Conservation (phyloP, 805 yeast species). For the Barnettozyma sp. region DNA sequence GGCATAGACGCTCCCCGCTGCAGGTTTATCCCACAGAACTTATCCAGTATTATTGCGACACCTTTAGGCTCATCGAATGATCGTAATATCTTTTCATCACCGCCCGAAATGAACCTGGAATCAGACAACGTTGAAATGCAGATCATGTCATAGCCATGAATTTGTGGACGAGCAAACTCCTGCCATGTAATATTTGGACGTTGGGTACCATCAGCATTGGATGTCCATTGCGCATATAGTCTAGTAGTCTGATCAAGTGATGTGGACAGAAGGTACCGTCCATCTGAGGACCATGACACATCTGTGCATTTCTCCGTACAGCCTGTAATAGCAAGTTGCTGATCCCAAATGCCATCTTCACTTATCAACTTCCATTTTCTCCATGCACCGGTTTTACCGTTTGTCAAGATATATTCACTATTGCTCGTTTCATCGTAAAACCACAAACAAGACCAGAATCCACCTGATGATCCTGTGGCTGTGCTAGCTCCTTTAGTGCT, state of each 20-base stretch:
- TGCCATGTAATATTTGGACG: slow-evolving; percentile 51
- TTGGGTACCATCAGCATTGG: slow-evolving; percentile 25
- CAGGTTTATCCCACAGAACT: slow-evolving; percentile 40
- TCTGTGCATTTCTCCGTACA: slow-evolving; percentile 71
- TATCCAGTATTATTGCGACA: slow-evolving; percentile 54
- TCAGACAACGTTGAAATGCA: slow-evolving; percentile 57
- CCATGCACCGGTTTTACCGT: slow-evolving; percentile 92
- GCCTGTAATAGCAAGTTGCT: slow-evolving; percentile 63
- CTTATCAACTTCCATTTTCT: slow-evolving; percentile 52
- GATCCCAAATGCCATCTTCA: slow-evolving; percentile 35
- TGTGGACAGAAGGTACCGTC: slow-evolving; percentile 64
- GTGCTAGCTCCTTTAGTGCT: slow-evolving; percentile 96
- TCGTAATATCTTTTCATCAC: slow-evolving; percentile 89
- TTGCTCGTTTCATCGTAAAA: slow-evolving; percentile 34
- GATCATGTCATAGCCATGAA: slow-evolving; percentile 96
- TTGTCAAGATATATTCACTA: slow-evolving; percentile 57
- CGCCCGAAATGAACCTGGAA: slow-evolving; percentile 79
- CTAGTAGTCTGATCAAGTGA: slow-evolving; percentile 94
- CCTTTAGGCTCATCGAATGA: slow-evolving; percentile 84
- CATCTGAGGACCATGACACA: slow-evolving; percentile 63
- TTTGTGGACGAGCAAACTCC: slow-evolving; percentile 95
- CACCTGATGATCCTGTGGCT: slow-evolving; percentile 91
- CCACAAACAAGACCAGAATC: slow-evolving; percentile 71
- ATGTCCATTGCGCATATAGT: slow-evolving; percentile 59
- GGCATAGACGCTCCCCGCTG: slow-evolving; percentile 43